phyloP scores from a whole-genome alignment of 257 asterid species.

The Solanum bukasovii region DNA sequence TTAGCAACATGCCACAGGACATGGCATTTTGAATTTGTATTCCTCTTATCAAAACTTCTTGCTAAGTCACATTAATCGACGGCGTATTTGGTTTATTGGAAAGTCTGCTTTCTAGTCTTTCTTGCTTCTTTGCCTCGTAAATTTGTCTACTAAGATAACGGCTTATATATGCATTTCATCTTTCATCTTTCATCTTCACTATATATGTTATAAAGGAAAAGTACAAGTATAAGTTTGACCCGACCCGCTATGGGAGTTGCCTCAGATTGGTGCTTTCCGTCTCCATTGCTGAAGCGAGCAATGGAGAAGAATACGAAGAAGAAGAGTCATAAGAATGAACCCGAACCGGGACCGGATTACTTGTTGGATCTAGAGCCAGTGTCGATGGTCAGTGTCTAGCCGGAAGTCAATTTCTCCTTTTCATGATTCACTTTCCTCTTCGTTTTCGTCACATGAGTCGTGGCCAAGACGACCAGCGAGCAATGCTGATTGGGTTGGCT shows the following conservation, averaged over 20 bases:
- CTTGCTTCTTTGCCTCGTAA: neutral
- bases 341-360: neutral
- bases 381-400: conserved; percentile 36
- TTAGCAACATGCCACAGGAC: conserved; percentile 43
- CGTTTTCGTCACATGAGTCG: conserved; percentile 9
- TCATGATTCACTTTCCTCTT: conserved; percentile 16
- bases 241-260: neutral
- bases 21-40: conserved; percentile 8
- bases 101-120: neutral
- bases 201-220: neutral
- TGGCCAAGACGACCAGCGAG: conserved; percentile 30
- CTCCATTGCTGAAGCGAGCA: neutral
- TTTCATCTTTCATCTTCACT: too few species aligned
- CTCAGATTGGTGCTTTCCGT: neutral
- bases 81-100: neutral
- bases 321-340: neutral
- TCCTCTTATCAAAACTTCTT: neutral
- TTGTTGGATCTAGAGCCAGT: neutral
- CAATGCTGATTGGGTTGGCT: conserved; percentile 7
- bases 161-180: neutral
- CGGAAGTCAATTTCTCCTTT: conserved; percentile 33
- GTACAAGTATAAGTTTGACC: neutral
- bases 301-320: neutral
- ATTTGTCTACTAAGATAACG: neutral
- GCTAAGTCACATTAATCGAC: neutral